Evolutionary conservation across 345 rosid species (phyloP).

Genomic region (Gossypium herbaceum): DNA sequence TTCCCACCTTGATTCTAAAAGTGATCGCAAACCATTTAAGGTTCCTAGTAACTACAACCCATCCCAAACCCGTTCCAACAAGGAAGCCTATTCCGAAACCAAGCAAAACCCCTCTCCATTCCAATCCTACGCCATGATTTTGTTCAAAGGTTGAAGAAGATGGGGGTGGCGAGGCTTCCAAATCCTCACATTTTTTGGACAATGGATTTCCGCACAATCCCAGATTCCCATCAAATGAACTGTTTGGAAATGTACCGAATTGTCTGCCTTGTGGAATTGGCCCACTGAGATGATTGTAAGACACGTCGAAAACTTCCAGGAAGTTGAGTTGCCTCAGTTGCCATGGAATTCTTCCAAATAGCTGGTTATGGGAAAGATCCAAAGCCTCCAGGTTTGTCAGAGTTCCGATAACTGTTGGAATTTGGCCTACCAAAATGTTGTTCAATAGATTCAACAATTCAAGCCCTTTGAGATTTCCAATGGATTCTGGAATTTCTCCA

Average conservation of each 20-base stretch:
- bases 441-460: conserved; percentile 6
- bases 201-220: conserved; percentile 7
- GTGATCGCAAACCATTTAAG: not conserved
- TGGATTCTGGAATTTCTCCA: conserved; percentile 3
- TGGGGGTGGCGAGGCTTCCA: not conserved
- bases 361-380: conserved; percentile 10
- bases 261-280: conserved; percentile 11
- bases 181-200: not conserved
- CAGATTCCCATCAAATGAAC: conserved; percentile 7
- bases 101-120: conserved; percentile 8
- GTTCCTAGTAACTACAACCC: not conserved
- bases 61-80: not conserved
- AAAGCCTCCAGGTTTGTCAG: conserved; percentile 1
- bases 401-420: conserved; percentile 2
- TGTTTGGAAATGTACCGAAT: not conserved
- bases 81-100: not conserved
- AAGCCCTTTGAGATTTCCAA: not conserved
- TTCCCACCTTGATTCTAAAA: not conserved
- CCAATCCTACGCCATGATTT: conserved; percentile 1
- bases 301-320: conserved; percentile 3
- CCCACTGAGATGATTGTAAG: not conserved
- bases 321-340: not conserved
- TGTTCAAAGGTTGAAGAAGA: not conserved
- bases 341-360: not conserved
- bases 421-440: not conserved